A percentile compares a stretch with the other conserved stretches of the same genome.
Evolutionary conservation across 169 alveolate genomes (phyloP).

Genomic region (Plasmodium vivax): DNA sequence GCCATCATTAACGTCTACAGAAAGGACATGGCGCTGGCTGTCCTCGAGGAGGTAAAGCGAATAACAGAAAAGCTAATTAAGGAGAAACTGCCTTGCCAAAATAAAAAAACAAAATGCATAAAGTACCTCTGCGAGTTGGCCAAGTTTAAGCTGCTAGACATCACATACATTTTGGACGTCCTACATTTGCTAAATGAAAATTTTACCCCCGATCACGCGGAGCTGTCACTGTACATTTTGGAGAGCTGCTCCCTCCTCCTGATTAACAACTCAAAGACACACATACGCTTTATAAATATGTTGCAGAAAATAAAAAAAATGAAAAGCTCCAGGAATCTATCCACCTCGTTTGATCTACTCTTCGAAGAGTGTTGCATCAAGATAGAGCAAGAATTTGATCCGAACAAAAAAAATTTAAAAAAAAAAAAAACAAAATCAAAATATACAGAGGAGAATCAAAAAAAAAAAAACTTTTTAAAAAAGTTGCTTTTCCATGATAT

Average conservation of each 20-base stretch:
- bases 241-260: conserved; percentile 30
- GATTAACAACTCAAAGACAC: conserved; percentile 49
- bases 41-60: conserved; percentile 35
- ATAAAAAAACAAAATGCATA: conserved; percentile 56
- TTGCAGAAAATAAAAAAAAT: conserved; percentile 55
- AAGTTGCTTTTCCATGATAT: conserved; percentile 34
- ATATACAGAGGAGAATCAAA: conserved; percentile 5
- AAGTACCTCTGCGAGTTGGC: conserved; percentile 44
- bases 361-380: conserved; percentile 59
- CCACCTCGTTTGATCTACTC: conserved; percentile 13
- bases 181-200: conserved; percentile 36
- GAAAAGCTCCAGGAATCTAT: conserved; percentile 30
- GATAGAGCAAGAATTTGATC: conserved; percentile 20
- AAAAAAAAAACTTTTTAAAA: conserved; percentile 57
- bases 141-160: conserved; percentile 47
- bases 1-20: conserved; percentile 43
- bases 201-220: conserved; percentile 64
- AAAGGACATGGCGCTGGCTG: conserved; percentile 10
- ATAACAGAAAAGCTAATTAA: conserved; percentile 36
- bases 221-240: conserved; percentile 30
- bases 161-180: conserved; percentile 39
- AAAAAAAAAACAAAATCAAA: conserved; percentile 12
- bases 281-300: conserved; percentile 52
- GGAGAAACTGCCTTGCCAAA: conserved; percentile 52
- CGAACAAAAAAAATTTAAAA: not conserved